Evolutionary conservation across 75 land plant species (phyloP).

Genomic region (Adiantum capillusveneris): DNA sequence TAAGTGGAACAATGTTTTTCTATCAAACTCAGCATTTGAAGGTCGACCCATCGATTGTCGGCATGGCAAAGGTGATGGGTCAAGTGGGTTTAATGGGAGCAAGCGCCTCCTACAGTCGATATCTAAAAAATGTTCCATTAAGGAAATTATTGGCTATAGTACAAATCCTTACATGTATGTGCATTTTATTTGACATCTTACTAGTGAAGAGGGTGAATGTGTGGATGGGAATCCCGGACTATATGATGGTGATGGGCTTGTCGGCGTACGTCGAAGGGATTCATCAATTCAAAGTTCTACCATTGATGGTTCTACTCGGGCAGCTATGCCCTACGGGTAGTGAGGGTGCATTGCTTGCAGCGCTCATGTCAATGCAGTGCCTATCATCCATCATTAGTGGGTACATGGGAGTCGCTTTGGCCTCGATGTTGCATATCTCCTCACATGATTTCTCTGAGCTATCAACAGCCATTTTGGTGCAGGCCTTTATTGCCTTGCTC

Average conservation of each 20-base stretch:
- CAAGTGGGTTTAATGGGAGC: constrained; percentile 60
- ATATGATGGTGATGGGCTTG: constrained; percentile 28
- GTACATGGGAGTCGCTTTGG: constrained; percentile 75
- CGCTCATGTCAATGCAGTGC: constrained; percentile 61
- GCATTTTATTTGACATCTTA: constrained; percentile 64
- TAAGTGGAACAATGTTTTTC: constrained; percentile 72
- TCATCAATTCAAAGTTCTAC: constrained; percentile 70
- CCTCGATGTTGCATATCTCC: constrained; percentile 42
- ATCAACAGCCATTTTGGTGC: constrained; percentile 48
- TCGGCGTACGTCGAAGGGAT: constrained; percentile 75
- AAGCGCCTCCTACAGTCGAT: constrained; percentile 48
- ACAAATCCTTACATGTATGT: constrained; percentile 52
- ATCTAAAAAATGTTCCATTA: constrained; percentile 40
- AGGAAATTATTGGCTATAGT: constrained; percentile 50
- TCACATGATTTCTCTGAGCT: constrained; percentile 53
- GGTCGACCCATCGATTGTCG: constrained; percentile 52
- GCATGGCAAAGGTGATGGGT: constrained; percentile 75
- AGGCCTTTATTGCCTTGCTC: constrained; percentile 46
- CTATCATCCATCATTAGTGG: constrained; percentile 68
- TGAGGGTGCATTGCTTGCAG: constrained; percentile 87
- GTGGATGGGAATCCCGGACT: constrained; percentile 56
- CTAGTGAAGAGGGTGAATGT: constrained; percentile 65
- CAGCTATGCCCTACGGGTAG: constrained; percentile 74
- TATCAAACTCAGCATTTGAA: constrained; percentile 70
- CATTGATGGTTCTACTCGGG: constrained; percentile 66